phyloP scores from a whole-genome alignment of 2,329 filamentous ascomycete genomes.

The Aspergillus eucalypticola region DNA sequence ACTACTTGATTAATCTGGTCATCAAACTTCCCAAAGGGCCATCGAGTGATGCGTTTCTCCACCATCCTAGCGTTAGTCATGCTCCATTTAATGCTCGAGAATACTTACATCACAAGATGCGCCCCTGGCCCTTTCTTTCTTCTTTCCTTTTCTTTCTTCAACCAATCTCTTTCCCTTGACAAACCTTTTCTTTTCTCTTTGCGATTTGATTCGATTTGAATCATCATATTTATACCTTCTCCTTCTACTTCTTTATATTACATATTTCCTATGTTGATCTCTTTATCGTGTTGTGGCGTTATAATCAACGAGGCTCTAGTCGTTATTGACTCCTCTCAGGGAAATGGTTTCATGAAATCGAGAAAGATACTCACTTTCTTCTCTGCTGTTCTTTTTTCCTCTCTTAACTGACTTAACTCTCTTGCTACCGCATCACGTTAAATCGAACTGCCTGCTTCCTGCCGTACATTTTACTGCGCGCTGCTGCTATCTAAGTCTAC shows the following conservation, averaged over 20 bases:
- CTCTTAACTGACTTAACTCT: slow-evolving; percentile 3
- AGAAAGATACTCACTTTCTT: slow-evolving; percentile 16
- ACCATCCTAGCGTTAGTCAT: slow-evolving; percentile 18
- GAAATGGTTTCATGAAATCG: slow-evolving; percentile 23
- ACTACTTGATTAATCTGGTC: slow-evolving; percentile 25
- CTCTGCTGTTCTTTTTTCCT: slow-evolving; percentile 2
- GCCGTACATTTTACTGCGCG: neutral
- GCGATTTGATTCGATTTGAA: neutral
- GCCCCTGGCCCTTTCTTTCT: slow-evolving; percentile 7
- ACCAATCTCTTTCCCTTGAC: neutral
- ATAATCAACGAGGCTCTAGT: slow-evolving; percentile 11
- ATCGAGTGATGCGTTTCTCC: slow-evolving; percentile 11
- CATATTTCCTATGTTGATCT: slow-evolving; percentile 14
- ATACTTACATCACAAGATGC: slow-evolving; percentile 8
- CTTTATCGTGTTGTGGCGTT: slow-evolving; percentile 21
- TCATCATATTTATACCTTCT: slow-evolving; percentile 22
- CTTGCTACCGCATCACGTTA: neutral
- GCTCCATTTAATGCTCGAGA: slow-evolving; percentile 15
- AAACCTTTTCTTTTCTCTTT: slow-evolving; percentile 18
- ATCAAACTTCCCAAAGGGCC: slow-evolving; percentile 12
- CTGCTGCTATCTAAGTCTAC: neutral
- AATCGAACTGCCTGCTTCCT: slow-evolving; percentile 1
- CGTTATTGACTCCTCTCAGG: slow-evolving; percentile 14
- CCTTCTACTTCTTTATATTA: slow-evolving; percentile 22
- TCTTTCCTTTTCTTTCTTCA: neutral